phyloP scores from a whole-genome alignment of 2,329 filamentous ascomycete genomes.

The Hypoxylon sp. region DNA sequence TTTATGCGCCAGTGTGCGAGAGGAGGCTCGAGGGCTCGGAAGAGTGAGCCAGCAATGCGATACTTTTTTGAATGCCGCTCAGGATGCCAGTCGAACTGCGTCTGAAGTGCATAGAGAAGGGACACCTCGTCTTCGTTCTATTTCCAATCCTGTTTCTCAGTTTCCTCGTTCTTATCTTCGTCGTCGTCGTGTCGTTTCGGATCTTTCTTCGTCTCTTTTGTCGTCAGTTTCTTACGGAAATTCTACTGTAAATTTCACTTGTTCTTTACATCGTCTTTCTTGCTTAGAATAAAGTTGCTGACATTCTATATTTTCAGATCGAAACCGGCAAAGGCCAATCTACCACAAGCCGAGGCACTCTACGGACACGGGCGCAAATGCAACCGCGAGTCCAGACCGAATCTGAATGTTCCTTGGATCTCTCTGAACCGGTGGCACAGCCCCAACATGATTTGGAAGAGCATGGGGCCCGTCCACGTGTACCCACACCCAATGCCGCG shows the following conservation, averaged over 20 bases:
- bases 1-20: not conserved
- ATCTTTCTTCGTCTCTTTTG: not conserved
- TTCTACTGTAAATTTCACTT: constrained; percentile 8
- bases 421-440: constrained; percentile 24
- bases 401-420: constrained; percentile 62
- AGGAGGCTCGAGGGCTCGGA: not conserved
- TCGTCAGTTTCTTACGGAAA: constrained; percentile 15
- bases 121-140: not conserved
- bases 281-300: constrained; percentile 1
- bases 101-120: not conserved
- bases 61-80: not conserved
- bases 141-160: constrained; percentile 2
- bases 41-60: not conserved
- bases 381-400: constrained; percentile 69
- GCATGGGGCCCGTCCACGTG: constrained; percentile 47
- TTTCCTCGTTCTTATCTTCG: not conserved
- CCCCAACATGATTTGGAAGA: constrained; percentile 32
- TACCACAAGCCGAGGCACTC: constrained; percentile 10
- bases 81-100: not conserved
- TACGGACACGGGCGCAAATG: constrained; percentile 60
- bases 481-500: constrained; percentile 38
- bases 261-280: constrained; percentile 7
- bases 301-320: constrained; percentile 16
- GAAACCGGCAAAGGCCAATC: constrained; percentile 14
- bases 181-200: constrained; percentile 10